A percentile compares a stretch with the other conserved stretches of the same genome.
Evolutionary conservation across 805 yeast genomes (phyloP).

Genomic region (Zygoascus ofunaensis): DNA sequence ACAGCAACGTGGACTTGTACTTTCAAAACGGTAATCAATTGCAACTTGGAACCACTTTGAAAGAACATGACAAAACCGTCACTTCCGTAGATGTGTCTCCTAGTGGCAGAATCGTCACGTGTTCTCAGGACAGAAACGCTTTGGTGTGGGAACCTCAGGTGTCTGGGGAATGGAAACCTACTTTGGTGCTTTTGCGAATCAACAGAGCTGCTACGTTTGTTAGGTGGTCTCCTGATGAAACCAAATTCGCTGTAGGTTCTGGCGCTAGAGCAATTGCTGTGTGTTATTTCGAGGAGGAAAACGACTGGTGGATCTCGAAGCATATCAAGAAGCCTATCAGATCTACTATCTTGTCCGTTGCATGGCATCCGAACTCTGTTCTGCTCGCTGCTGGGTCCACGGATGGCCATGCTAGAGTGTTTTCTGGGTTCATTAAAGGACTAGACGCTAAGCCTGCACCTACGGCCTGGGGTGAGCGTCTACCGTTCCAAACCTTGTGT

Average conservation of each 20-base stretch:
- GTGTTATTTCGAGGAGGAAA: slow-evolving; percentile 90
- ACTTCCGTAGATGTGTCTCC: slow-evolving; percentile 86
- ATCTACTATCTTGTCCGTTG: slow-evolving; percentile 71
- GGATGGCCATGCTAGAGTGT: slow-evolving; percentile 85
- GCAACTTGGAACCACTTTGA: slow-evolving; percentile 51
- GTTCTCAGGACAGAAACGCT: slow-evolving; percentile 97
- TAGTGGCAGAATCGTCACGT: slow-evolving; percentile 81
- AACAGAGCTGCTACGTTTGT: slow-evolving; percentile 93
- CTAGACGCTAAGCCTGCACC: slow-evolving; percentile 76
- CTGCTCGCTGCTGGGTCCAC: slow-evolving; percentile 85
- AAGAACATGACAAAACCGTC: slow-evolving; percentile 86
- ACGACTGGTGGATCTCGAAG: slow-evolving; percentile 99
- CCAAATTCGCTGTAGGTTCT: slow-evolving; percentile 93
- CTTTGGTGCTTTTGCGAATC: slow-evolving; percentile 84
- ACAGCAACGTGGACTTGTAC: slow-evolving; percentile 66
- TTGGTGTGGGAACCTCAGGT: slow-evolving; percentile 82
- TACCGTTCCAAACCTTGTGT: slow-evolving; percentile 87
- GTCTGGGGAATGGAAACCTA: slow-evolving; percentile 65
- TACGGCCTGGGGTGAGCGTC: slow-evolving; percentile 85
- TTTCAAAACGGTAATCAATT: slow-evolving; percentile 48
- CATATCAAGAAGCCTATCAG: slow-evolving; percentile 93
- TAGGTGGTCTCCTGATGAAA: slow-evolving; percentile 92
- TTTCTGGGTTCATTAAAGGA: slow-evolving; percentile 81
- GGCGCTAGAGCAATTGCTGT: slow-evolving; percentile 91
- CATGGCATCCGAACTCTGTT: slow-evolving; percentile 92